These are phyloP conservation scores for Sclerotinia spermophila DNA, from an alignment of 2,329 filamentous ascomycete species.

Conservation along the genomic window DNA sequence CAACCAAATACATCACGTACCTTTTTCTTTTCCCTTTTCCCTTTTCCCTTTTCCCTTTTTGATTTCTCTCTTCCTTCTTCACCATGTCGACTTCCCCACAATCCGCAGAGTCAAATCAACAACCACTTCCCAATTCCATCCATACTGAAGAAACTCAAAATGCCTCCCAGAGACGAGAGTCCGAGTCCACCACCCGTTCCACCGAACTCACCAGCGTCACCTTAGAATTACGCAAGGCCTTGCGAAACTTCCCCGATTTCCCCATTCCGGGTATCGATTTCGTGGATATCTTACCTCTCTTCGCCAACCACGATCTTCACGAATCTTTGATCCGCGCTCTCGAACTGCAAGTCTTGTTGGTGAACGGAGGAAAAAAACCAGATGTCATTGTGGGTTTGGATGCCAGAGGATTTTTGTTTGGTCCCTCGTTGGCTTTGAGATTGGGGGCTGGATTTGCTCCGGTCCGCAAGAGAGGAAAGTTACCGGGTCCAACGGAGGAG, in stretches of 20 bases:
- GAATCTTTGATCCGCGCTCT: conserved; percentile 76
- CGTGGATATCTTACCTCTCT: conserved; percentile 96
- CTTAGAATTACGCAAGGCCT: conserved; percentile 65
- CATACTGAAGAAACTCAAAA: conserved; percentile 25
- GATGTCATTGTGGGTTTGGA: conserved; percentile 94
- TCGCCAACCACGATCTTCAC: conserved; percentile 73
- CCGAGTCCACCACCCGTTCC: conserved; percentile 36
- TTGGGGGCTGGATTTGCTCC: conserved; percentile 74
- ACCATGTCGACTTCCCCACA: conserved; percentile 33
- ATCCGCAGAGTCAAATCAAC: conserved; percentile 21
- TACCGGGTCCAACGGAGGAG: conserved; percentile 83
- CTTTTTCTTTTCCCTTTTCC: not conserved
- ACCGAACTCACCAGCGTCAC: conserved; percentile 47
- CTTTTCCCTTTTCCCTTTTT: no score
- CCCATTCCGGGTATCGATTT: conserved; percentile 90
- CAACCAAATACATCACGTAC: not conserved
- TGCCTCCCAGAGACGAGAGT: conserved; percentile 36
- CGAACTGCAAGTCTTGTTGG: conserved; percentile 72
- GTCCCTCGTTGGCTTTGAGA: conserved; percentile 78
- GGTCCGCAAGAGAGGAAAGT: conserved; percentile 91
- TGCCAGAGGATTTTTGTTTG: conserved; percentile 92
- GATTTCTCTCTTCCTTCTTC: conserved; percentile 31
- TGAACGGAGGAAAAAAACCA: conserved; percentile 59
- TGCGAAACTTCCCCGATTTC: conserved; percentile 89
- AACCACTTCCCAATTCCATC: conserved; percentile 6